Evolutionary conservation across 768 basidiomycete genomes (phyloP).

Genomic region (Tricholoma terreum): DNA sequence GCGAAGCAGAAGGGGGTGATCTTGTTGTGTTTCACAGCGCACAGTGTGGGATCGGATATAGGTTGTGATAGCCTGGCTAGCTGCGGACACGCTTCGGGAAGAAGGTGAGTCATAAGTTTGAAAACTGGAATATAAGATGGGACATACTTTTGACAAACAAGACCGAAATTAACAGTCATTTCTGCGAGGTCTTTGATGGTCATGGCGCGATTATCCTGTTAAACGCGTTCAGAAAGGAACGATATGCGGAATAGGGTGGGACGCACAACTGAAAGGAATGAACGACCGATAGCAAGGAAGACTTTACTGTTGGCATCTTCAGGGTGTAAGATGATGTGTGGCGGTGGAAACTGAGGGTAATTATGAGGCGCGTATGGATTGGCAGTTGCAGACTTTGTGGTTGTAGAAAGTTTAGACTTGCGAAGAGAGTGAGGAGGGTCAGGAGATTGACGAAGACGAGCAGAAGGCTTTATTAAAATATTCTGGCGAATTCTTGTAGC

Average conservation of each 20-base stretch:
- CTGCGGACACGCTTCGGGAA: slow-evolving; percentile 61
- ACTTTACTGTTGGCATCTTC: slow-evolving; percentile 74
- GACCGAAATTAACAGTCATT: slow-evolving; percentile 58
- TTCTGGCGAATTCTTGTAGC: slow-evolving; percentile 55
- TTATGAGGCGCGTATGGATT: slow-evolving; percentile 9
- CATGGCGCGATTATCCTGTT: slow-evolving; percentile 77
- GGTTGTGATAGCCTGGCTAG: slow-evolving; percentile 80
- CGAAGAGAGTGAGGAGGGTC: slow-evolving; percentile 30
- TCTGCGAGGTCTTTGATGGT: slow-evolving; percentile 85
- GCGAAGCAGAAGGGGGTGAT: slow-evolving; percentile 70
- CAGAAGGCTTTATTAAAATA: slow-evolving; percentile 48
- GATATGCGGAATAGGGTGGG: slow-evolving; percentile 14
- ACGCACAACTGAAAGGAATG: slow-evolving; percentile 72
- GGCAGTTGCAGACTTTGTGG: slow-evolving; percentile 14
- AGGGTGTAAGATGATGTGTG: slow-evolving; percentile 63
- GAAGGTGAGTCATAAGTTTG: slow-evolving; percentile 5
- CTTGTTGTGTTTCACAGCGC: slow-evolving; percentile 68
- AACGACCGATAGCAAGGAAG: slow-evolving; percentile 68
- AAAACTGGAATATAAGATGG: neutral
- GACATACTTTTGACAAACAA: slow-evolving; percentile 71
- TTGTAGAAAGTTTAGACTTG: slow-evolving; percentile 17
- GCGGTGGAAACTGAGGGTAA: slow-evolving; percentile 53
- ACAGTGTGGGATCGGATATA: slow-evolving; percentile 72
- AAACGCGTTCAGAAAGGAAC: slow-evolving; percentile 7
- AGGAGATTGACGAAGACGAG: slow-evolving; percentile 47